Evolutionary conservation across 73 alveolate genomes (phyloP), one percentile per base, ranked within the genome.

Genomic region (Tetrahymena thermophila): DNA sequence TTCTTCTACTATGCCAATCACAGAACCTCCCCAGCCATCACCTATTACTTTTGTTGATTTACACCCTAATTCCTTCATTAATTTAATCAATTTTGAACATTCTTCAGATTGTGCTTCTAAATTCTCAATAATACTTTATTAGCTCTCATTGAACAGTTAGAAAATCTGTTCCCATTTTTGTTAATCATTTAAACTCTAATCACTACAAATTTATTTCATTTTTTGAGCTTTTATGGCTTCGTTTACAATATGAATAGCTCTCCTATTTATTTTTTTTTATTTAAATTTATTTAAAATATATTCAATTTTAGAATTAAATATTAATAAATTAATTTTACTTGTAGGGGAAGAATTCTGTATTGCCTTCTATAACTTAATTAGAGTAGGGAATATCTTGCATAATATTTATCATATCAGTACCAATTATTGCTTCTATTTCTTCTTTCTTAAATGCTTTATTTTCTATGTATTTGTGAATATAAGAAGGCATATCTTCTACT

Each of bases 31-130:
- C 89, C 89, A 71, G 40, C 89, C 89, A 25, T 71, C 89, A 28
- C 89, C 89, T 71, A 71, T 71, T 71, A 71, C 89, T 71, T 71
- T 71, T 71, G 89, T 71, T n/a, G 89, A 71, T 71, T 71, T 71
- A 17, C 89, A 71, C 7, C 89, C 89, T 71, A 71, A n/a, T n/a
- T 71, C 89, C 17, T 71, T 71, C 89, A 71, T 71, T 11, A 71
- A 34, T 31, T 71, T 71, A 71, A n/a, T 71, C n/a, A 71, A 71
- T 71, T 71, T 71, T 28, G 23, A 28, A 11, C 89, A 71, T 25
- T 71, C 89, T 28, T 71, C 89, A 10, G 89, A 71, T n/a, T 71
- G n/a, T 71, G 89, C 89, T n/a, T 71, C 89, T 71, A 71, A 8
- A 13, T 71, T 71, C 17, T 71, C 89, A 71, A 71, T n/a, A 4